Conservation (phyloP, 495 filamentous ascomycete genomes). For the Evernia prunastri region DNA sequence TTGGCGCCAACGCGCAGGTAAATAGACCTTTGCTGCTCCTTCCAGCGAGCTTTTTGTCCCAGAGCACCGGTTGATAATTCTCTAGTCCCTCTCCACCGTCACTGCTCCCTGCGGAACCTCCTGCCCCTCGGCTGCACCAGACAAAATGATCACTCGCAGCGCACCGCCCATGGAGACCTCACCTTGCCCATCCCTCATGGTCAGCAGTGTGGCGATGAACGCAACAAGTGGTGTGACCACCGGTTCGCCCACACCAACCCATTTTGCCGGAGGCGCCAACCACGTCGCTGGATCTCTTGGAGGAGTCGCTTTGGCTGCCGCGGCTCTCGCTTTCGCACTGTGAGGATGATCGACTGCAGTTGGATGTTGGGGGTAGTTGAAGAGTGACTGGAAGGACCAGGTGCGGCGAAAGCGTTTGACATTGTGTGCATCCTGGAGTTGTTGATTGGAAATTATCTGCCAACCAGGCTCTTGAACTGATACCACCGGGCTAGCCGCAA, state of each 20-base stretch:
- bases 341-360: background rate
- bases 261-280: constrained; percentile 25
- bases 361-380: background rate
- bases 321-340: constrained; percentile 5
- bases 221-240: constrained; percentile 15
- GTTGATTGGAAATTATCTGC: constrained; percentile 4
- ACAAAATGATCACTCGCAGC: constrained; percentile 24
- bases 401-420: background rate
- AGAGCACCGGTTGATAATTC: background rate
- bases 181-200: constrained; percentile 27
- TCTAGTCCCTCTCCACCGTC: constrained; percentile 16
- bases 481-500: constrained; percentile 3
- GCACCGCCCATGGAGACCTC: constrained; percentile 20
- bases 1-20: constrained; percentile 22
- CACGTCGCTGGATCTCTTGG: constrained; percentile 22
- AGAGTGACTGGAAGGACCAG: background rate
- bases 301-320: constrained; percentile 10
- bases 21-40: constrained; percentile 4
- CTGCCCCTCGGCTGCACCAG: constrained; percentile 24
- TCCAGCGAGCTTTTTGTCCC: background rate
- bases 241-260: constrained; percentile 16
- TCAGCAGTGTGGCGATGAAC: constrained; percentile 22
- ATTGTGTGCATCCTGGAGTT: constrained; percentile 14
- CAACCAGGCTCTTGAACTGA: background rate
- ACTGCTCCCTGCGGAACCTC: constrained; percentile 26